These are phyloP conservation scores for Amniculicola lignicola DNA, from an alignment of 495 filamentous ascomycete genomes.

Conservation along the genomic window DNA sequence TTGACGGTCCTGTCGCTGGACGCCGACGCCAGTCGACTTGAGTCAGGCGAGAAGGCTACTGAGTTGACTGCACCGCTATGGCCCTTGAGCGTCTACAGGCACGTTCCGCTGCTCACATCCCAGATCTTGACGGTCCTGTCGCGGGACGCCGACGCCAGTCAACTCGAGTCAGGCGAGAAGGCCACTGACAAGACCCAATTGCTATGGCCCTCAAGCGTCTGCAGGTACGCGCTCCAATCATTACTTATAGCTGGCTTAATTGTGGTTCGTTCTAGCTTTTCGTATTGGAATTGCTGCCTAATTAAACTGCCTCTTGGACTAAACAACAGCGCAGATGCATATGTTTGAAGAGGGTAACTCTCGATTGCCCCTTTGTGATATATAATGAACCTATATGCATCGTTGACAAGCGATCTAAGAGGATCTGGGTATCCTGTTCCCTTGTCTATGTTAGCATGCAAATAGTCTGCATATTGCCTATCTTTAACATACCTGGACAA, in stretches of 20 bases:
- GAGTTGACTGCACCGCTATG: conserved; percentile 10
- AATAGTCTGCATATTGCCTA: neutral
- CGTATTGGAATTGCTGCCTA: conserved; percentile 17
- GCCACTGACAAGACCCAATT: conserved; percentile 13
- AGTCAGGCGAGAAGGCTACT: conserved; percentile 35
- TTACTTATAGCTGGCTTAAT: conserved; percentile 22
- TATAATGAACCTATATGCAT: conserved; percentile 39
- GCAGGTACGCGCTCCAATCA: conserved; percentile 17
- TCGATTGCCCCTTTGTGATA: conserved; percentile 34
- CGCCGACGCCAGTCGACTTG: conserved; percentile 71
- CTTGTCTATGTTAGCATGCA: conserved; percentile 14
- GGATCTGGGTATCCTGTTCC: conserved; percentile 9
- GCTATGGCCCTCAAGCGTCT: conserved; percentile 20
- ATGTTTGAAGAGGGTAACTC: conserved; percentile 11
- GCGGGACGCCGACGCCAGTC: conserved; percentile 81
- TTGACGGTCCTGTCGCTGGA: conserved; percentile 83
- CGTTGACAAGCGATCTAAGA: conserved; percentile 27
- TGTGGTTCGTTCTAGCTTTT: conserved; percentile 23
- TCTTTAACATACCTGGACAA: conserved; percentile 14
- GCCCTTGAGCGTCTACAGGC: conserved; percentile 52
- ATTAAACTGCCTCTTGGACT: conserved; percentile 15
- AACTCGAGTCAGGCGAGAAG: conserved; percentile 43
- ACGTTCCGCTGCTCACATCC: conserved; percentile 86
- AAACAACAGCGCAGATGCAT: conserved; percentile 11
- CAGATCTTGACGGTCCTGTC: conserved; percentile 85